Evolutionary conservation across 1,284 basidiomycete species (phyloP), one percentile per base, ranked within the genome.

Genomic region (Ganoderma sinense): DNA sequence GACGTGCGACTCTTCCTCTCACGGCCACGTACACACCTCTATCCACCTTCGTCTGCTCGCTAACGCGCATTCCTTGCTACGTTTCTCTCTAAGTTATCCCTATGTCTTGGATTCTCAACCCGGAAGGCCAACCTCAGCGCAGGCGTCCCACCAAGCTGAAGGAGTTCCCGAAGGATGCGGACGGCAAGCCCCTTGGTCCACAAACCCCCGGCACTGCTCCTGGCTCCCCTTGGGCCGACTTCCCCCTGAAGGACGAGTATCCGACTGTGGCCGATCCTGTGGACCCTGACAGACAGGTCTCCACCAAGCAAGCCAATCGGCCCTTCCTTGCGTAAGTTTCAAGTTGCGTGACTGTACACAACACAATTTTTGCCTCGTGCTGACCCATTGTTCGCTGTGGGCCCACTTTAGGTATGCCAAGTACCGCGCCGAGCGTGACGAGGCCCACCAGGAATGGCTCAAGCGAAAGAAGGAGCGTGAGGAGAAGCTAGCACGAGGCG

Each of bases 241-340:
- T 78, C 33, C 80, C 76, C 56, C 73, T 75, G 55, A 76, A 74
- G 58, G 82, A 82, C 67, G 76, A 79, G 43, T 79, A 85, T 60
- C 82, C 83, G 43, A 86, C 84, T 76, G 86, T 87, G 18, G 75
- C 79, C 70, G 90, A 92, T 77, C 90, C 91, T 62, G 72, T 78
- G 62, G 85, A 88, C 71, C 87, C 88, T 2, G 84, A 84, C 69
- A 85, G 91, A 74, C 87, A 89, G 86, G 93, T 95, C 55, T 87
- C 90, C 45, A 88, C 88, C 71, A 96, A 95, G 82, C 80, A 87
- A 66, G 92, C 94, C 43, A 96, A 96, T 81, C 84, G 87, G 72
- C 94, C 94, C 26, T 96, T 94, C 80, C 86, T 95, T 63, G 89
- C 89, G 91, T 95, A 82, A 74, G 92, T 88, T 39, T 56, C 4